A percentile compares a stretch with the other conserved stretches of the same genome.
phyloP scores from a whole-genome alignment of 2,329 filamentous ascomycete genomes.

The Penicillium paneum region DNA sequence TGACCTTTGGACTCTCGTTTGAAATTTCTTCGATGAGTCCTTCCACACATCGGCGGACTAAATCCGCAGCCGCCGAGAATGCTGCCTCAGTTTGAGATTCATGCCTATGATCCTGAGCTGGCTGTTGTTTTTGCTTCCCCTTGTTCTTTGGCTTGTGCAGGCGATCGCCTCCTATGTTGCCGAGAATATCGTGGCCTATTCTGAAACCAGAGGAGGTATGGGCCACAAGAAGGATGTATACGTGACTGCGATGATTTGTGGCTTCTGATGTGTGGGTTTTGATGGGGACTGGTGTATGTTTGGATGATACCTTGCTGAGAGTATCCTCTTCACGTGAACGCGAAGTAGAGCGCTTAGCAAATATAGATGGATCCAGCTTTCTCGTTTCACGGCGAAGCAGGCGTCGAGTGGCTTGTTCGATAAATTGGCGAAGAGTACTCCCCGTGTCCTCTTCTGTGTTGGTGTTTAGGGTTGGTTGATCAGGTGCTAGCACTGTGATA shows the following conservation, averaged over 20 bases:
- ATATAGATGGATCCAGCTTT: constrained; percentile 15
- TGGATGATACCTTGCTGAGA: not conserved
- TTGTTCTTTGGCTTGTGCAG: constrained; percentile 1
- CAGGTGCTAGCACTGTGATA: constrained; percentile 41
- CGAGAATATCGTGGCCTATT: constrained; percentile 52
- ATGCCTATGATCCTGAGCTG: not conserved
- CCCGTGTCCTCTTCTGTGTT: not conserved
- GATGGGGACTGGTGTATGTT: constrained; percentile 18
- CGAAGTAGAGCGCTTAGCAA: constrained; percentile 1
- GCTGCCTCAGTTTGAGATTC: not conserved
- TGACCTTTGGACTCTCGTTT: constrained; percentile 19
- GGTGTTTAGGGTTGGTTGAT: constrained; percentile 10
- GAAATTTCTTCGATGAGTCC: constrained; percentile 48
- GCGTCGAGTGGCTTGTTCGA: constrained; percentile 20
- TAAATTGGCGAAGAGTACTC: constrained; percentile 23
- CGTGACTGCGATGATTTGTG: constrained; percentile 44
- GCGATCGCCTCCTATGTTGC: not conserved
- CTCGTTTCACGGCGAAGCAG: constrained; percentile 18
- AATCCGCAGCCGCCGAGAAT: constrained; percentile 27
- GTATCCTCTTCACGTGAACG: not conserved
- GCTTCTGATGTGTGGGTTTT: constrained; percentile 39
- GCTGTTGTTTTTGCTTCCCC: not conserved
- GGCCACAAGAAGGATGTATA: constrained; percentile 57
- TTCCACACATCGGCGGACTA: constrained; percentile 46
- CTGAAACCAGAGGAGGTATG: constrained; percentile 48